Conservation (phyloP, 2,329 filamentous ascomycete species). For the Cercospora sp. region DNA sequence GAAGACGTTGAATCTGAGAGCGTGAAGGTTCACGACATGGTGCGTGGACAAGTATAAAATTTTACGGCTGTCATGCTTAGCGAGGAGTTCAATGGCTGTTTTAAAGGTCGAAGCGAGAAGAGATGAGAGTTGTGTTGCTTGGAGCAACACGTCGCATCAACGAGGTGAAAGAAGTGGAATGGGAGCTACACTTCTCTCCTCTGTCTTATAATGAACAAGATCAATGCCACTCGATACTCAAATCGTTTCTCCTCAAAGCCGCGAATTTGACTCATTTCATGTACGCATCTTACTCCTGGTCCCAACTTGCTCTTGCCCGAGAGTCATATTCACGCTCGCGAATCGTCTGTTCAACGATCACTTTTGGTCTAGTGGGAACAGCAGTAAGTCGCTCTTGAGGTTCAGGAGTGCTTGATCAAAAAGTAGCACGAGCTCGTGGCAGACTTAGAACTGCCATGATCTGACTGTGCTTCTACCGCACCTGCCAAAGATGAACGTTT, state of each 20-base stretch:
- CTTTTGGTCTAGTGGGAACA: not conserved
- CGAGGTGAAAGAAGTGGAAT: not conserved
- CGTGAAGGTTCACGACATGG: not conserved
- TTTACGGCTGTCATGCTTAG: not conserved
- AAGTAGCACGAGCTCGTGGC: not conserved
- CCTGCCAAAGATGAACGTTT: not conserved
- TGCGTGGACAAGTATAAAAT: not conserved
- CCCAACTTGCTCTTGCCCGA: not conserved
- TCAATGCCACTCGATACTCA: not conserved
- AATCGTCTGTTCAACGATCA: not conserved
- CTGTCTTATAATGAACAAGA: rapidly evolving
- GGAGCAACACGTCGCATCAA: not conserved
- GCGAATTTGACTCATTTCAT: too few relatives aligned
- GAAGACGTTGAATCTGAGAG: constrained; percentile 7
- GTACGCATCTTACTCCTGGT: too few relatives aligned
- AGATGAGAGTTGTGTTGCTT: not conserved
- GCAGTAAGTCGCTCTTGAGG: not conserved
- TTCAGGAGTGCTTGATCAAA: not conserved
- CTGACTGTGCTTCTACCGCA: too few relatives aligned
- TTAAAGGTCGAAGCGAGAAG: not conserved
- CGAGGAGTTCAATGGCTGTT: not conserved
- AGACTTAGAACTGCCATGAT: too few relatives aligned
- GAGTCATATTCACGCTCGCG: not conserved
- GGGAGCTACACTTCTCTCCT: not conserved
- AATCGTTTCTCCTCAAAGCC: too few relatives aligned